Evolutionary conservation across 768 basidiomycete species (phyloP), one percentile per base, ranked within the genome.

Genomic region (Cystobasidium ongulense): DNA sequence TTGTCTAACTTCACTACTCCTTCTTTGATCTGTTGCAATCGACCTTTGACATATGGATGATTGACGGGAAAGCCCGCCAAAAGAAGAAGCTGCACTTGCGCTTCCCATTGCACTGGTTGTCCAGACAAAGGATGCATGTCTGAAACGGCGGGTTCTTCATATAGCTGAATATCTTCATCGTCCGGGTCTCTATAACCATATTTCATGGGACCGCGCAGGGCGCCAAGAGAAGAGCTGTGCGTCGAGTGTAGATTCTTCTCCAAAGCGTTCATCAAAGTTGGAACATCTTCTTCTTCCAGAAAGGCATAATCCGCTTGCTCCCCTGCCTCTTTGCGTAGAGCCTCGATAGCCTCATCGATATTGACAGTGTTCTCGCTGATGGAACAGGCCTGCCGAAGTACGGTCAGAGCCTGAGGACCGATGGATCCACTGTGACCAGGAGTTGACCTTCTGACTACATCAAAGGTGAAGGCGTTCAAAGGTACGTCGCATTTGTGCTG

Each of bases 401-500:
- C 46, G n/a, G 46, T n/a, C 46, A 50, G 15, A 21, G 46, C 46
- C 46, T 50, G 46, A 17, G 46, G 46, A 21, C 46, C 46, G 3
- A 50, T 50, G n/a, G 46, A 50, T 8, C 46, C 46, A n/a, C 46
- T 21, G 10, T n/a, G 15, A n/a, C 46, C n/a, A 17, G 46, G 18
- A 8, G 21, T 50, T 4, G 46, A 50, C n/a, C 46, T 50, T 50
- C 46, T 11, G 2, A 64, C 63, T 1, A 64, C 29, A 27, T 64
- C 63, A 25, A 64, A 39, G 8, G 41, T 64, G 35, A 35, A 64
- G 10, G 33, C 38, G 5, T 41, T n/a, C 2, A 17, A 13, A 2
- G 17, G 10, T 8, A 41, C 65, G n/a, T 43, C 21, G 36, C 38
- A 67, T 29, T 67, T 67, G 41, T 46, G 46, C 50, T 67, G 65